A percentile compares a stretch with the other conserved stretches of the same genome.
phyloP scores from a whole-genome alignment of 164 flowering plant species.

The Macadamia tetraphylla region DNA sequence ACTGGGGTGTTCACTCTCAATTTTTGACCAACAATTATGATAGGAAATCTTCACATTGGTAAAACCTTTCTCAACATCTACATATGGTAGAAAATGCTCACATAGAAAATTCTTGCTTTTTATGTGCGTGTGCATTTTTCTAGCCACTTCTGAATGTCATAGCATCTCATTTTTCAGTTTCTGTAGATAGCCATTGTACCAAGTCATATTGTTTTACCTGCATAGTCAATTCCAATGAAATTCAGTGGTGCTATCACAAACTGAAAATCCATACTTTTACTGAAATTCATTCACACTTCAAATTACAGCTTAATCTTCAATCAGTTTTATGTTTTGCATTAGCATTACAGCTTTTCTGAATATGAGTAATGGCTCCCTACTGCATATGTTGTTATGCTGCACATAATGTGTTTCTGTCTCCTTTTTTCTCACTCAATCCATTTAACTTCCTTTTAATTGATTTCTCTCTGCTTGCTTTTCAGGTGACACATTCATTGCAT shows the following conservation, averaged over 20 bases:
- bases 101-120: no score
- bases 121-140: no score
- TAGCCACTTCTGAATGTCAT: no score
- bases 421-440: neutral
- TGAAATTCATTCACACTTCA: neutral
- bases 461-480: conserved; percentile 16
- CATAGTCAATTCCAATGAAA: no score
- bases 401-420: neutral
- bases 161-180: no score
- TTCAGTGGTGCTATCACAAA: neutral
- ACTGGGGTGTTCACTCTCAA: no score
- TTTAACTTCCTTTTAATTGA: neutral
- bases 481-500: conserved; percentile 53
- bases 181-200: no score
- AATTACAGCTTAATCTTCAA: neutral
- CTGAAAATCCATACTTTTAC: neutral
- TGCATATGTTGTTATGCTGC: neutral
- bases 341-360: neutral
- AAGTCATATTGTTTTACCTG: no score
- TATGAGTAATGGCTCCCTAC: neutral
- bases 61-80: no score
- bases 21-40: no score
- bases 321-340: neutral
- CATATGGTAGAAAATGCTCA: no score
- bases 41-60: no score